Evolutionary conservation across 768 basidiomycete genomes (phyloP).

Genomic region (Amanita rubescens): DNA sequence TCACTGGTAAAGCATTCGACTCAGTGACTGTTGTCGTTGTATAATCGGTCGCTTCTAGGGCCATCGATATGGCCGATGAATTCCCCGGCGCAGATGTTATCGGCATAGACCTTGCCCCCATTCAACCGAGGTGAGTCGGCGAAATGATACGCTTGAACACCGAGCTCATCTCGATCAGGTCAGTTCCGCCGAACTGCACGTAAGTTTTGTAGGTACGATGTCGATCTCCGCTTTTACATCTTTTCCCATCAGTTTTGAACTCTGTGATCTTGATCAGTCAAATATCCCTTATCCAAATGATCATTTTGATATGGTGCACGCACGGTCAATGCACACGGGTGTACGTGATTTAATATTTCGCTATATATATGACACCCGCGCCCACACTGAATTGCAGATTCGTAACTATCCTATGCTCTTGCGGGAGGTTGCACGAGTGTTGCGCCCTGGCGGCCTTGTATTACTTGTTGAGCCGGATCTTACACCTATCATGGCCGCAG

Average conservation of each 20-base stretch:
- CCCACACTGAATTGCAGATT: slow-evolving; percentile 35
- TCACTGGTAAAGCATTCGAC: slow-evolving; percentile 36
- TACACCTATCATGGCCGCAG: slow-evolving; percentile 33
- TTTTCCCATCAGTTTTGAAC: slow-evolving; percentile 46
- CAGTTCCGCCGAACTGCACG: slow-evolving; percentile 68
- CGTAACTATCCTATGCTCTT: slow-evolving; percentile 54
- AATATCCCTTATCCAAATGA: slow-evolving; percentile 56
- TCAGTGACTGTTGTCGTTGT: neutral
- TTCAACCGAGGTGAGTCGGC: slow-evolving; percentile 53
- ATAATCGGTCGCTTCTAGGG: slow-evolving; percentile 32
- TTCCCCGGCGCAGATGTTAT: slow-evolving; percentile 61
- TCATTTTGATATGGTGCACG: slow-evolving; percentile 64
- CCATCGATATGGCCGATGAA: slow-evolving; percentile 67
- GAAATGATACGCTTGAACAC: neutral
- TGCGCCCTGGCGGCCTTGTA: slow-evolving; percentile 64
- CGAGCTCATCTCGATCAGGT: slow-evolving; percentile 26
- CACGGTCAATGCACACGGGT: slow-evolving; percentile 60
- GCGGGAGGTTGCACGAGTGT: slow-evolving; percentile 53
- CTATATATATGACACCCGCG: neutral
- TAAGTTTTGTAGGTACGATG: slow-evolving; percentile 28
- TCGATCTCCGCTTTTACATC: slow-evolving; percentile 1
- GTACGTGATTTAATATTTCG: slow-evolving; percentile 31
- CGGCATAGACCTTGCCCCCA: slow-evolving; percentile 65
- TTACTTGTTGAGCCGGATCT: slow-evolving; percentile 59
- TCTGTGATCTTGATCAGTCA: slow-evolving; percentile 57